Percentiles rank a stretch among this genome's conserved stretches.
Conservation (phyloP, 805 yeast species). For the Yarrowia sp. region DNA sequence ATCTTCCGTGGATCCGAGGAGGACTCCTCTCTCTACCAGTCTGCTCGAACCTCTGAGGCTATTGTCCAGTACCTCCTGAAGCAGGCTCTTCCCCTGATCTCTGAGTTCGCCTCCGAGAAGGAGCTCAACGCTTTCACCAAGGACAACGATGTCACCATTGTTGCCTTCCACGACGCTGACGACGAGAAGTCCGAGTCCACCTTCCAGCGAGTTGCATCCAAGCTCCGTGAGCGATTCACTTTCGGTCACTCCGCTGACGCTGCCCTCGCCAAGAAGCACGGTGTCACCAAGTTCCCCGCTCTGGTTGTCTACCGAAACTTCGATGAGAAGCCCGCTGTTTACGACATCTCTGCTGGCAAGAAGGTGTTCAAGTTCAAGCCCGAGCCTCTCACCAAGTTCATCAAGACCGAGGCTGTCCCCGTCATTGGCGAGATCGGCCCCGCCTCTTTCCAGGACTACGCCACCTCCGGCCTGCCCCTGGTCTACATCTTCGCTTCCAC, state of each 20-base stretch:
- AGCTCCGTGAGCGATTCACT: conserved; percentile 58
- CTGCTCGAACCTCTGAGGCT: conserved; percentile 78
- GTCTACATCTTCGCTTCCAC: conserved; percentile 83
- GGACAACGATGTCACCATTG: conserved; percentile 43
- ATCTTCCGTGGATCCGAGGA: conserved; percentile 52
- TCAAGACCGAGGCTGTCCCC: conserved; percentile 68
- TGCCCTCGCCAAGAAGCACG: conserved; percentile 44
- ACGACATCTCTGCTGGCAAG: conserved; percentile 31
- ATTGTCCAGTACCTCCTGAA: conserved; percentile 77
- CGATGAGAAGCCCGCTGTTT: conserved; percentile 38
- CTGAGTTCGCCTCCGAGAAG: conserved; percentile 47
- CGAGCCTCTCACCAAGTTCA: conserved; percentile 47
- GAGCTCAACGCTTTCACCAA: conserved; percentile 52
- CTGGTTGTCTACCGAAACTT: conserved; percentile 47
- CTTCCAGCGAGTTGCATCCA: conserved; percentile 60
- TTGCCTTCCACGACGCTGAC: conserved; percentile 58
- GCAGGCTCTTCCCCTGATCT: conserved; percentile 76
- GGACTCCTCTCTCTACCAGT: conserved; percentile 62
- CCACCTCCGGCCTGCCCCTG: conserved; percentile 69
- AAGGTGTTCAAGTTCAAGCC: conserved; percentile 39
- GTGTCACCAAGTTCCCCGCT: conserved; percentile 45
- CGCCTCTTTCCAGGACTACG: conserved; percentile 70
- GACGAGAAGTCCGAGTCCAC: conserved; percentile 51
- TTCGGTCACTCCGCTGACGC: conserved; percentile 53
- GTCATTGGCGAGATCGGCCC: conserved; percentile 85